phyloP scores from a whole-genome alignment of 192 early-diverging fungal species.

The Podila verticillata region DNA sequence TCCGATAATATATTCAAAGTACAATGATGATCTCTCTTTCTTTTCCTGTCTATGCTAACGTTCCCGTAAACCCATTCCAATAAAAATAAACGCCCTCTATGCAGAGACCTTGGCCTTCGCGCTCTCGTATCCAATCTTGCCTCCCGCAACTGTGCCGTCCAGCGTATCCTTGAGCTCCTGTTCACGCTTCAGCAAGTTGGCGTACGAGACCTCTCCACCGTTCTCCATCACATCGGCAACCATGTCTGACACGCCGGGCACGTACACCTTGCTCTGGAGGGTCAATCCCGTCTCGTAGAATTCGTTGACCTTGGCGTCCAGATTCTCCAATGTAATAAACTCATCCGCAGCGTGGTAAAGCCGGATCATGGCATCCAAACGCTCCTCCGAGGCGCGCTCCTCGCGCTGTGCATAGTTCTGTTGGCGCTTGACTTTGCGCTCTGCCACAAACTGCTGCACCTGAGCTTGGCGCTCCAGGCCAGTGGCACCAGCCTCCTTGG shows the following conservation, averaged over 20 bases:
- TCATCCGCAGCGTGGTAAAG: constrained; percentile 42
- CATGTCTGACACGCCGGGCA: constrained; percentile 20
- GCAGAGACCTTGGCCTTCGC: constrained; percentile 35
- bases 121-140: constrained; percentile 32
- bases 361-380: constrained; percentile 44
- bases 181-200: constrained; percentile 36
- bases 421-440: constrained; percentile 24
- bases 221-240: constrained; percentile 44
- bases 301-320: constrained; percentile 49
- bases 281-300: constrained; percentile 47
- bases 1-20: too few relatives aligned
- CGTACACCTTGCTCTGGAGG: constrained; percentile 38
- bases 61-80: too few relatives aligned
- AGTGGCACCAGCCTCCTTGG: constrained; percentile 4
- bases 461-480: constrained; percentile 27
- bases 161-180: constrained; percentile 46
- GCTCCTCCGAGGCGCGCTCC: constrained; percentile 27
- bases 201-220: constrained; percentile 36
- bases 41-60: too few relatives aligned
- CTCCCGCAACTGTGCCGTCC: constrained; percentile 45
- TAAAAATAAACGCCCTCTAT: not conserved
- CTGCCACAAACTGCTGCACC: constrained; percentile 36
- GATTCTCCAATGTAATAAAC: constrained; percentile 51
- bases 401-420: constrained; percentile 23
- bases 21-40: too few relatives aligned